phyloP scores from a whole-genome alignment of 352 stramenopile species.

The Globisporangium sylvaticum region DNA sequence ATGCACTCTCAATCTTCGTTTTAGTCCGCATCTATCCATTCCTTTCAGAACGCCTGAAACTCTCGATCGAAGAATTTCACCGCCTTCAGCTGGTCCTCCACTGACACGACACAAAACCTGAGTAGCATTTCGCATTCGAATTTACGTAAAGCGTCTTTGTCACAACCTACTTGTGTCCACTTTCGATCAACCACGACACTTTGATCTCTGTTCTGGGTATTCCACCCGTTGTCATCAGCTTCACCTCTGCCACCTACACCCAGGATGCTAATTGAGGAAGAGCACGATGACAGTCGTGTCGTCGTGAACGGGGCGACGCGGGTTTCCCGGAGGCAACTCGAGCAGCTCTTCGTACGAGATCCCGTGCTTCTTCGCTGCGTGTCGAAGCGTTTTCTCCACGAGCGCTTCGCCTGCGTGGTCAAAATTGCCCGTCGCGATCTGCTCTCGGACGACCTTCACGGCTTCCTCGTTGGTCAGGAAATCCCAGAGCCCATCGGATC shows the following conservation, averaged over 20 bases:
- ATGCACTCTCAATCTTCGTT: too few relatives aligned
- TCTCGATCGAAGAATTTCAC: too few relatives aligned
- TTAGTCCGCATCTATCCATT: too few relatives aligned
- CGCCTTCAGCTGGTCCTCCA: too few relatives aligned
- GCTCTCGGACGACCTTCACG: constrained; percentile 81
- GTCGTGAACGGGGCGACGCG: constrained; percentile 83
- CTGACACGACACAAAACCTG: not conserved
- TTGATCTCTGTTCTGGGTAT: not conserved
- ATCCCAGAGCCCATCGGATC: constrained; percentile 97
- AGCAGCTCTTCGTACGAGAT: not conserved
- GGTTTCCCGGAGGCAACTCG: constrained; percentile 9
- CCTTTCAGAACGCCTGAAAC: too few relatives aligned
- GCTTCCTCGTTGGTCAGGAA: constrained; percentile 93
- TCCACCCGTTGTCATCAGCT: not conserved
- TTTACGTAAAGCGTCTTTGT: not conserved
- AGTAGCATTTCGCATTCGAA: not conserved
- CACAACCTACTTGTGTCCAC: not conserved
- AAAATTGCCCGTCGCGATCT: constrained; percentile 53
- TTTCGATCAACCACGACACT: not conserved
- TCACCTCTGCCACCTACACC: too few relatives aligned
- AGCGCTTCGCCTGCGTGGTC: not conserved
- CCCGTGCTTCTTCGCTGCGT: not conserved
- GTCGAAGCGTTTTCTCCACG: not conserved
- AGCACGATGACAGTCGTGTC: constrained; percentile 91
- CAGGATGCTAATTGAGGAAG: constrained; percentile 35